Base-by-base conservation (phyloP, 2,329 filamentous ascomycete genomes). In the Colletotrichum godetiae region DNA sequence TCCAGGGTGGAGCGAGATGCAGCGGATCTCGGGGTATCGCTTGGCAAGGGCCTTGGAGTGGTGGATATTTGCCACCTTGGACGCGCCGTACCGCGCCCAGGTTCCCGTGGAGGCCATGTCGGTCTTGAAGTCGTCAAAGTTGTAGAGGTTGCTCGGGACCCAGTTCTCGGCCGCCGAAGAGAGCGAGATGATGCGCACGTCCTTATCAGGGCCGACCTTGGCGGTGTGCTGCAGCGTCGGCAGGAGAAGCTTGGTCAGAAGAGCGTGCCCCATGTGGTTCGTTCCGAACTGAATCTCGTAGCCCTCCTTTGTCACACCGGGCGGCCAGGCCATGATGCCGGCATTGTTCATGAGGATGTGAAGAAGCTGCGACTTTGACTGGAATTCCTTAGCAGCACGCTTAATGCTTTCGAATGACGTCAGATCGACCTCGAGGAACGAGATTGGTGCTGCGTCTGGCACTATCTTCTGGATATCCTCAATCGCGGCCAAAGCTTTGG, bases 241-340 rank as follows among this genome's bases (percentile, higher is more conserved):
- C 13, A 80, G 56, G 1, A 88, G 77, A 3, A 84, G 79, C 66
- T 83, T 82, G 11, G 82, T 81, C 13, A 88, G 79, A 3, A 86
- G 80, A 5, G 86, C 84, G 65, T 88, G 86, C 19, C 86, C 86
- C 52, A 88, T 75, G 76, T 88, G 85, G 68, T 89, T 89, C 2
- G 82, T 86, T 1, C 83, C 86, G 71, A 88, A 87, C 72, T 87
- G 84, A 11, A 84, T 74, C 75, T 89, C 87, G 70, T 87, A 88
- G 15, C 86, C 86, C 22, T 88, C 84, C 31, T 78, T 76, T 5
- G 85, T 86, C 10, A 83, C 75, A 2, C 72, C 80, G 0, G 83
- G 76, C 2, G 82, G 78, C 11, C 76, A 67, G 2, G 80, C 82
- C 80, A 87, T 84, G 68, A 86, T 81, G 1, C 87, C 87, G 0